These are phyloP conservation scores for Flaveria brownii DNA, from an alignment of 129 eudicot species.

Conservation along the genomic window DNA sequence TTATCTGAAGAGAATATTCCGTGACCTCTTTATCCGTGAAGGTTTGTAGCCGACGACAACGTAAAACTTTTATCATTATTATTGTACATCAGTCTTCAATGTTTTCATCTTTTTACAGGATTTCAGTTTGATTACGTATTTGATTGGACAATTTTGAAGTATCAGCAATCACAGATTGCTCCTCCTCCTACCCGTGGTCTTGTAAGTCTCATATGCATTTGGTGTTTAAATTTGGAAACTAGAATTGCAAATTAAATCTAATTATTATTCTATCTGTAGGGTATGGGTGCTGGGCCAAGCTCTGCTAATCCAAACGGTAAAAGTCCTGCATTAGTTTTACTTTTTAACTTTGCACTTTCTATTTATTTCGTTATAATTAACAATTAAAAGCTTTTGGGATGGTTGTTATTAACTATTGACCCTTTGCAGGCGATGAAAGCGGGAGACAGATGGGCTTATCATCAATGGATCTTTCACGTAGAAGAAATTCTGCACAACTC, in stretches of 20 bases:
- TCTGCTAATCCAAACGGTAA: constrained; percentile 58
- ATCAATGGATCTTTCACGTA: constrained; percentile 60
- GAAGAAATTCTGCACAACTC: constrained; percentile 55
- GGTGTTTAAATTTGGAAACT: background rate
- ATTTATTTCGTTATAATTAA: background rate
- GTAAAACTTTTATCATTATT: background rate
- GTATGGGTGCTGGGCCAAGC: constrained; percentile 70
- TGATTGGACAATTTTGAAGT: constrained; percentile 93
- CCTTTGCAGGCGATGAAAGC: constrained; percentile 56
- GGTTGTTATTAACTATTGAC: constrained; percentile 23
- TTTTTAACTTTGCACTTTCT: background rate
- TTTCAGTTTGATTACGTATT: constrained; percentile 92
- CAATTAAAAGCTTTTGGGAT: constrained; percentile 3
- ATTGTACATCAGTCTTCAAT: background rate
- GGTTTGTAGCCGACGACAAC: constrained; percentile 35
- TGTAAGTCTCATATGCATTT: constrained; percentile 44
- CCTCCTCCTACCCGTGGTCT: constrained; percentile 64
- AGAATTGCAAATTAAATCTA: background rate
- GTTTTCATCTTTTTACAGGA: constrained; percentile 42
- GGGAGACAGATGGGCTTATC: constrained; percentile 48
- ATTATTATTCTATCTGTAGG: constrained; percentile 43
- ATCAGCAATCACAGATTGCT: constrained; percentile 79
- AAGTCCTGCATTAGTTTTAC: background rate
- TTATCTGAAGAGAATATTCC: constrained; percentile 83
- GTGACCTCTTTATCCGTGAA: constrained; percentile 85